Evolutionary conservation across 176 grass and related monocot species (phyloP).

Genomic region (Phragmites australis): DNA sequence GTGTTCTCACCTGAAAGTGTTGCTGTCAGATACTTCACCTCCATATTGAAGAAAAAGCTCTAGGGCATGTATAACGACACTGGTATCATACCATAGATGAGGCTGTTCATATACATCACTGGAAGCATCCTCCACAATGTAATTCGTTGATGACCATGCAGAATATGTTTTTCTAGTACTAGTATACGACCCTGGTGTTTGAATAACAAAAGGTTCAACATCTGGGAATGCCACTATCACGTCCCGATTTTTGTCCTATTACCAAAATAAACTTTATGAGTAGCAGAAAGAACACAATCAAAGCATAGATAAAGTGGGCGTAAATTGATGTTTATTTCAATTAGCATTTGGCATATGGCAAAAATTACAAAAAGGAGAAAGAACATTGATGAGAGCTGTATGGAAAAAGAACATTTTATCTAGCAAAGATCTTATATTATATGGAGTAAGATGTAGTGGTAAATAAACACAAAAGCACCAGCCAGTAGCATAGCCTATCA

Average conservation of each 20-base stretch:
- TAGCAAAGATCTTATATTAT: not conserved
- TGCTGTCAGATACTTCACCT: slow-evolving; percentile 66
- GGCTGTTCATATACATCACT: slow-evolving; percentile 72
- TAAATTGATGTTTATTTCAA: slow-evolving; percentile 8
- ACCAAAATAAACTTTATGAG: slow-evolving; percentile 27
- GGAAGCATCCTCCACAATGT: slow-evolving; percentile 29
- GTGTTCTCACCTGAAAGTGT: slow-evolving; percentile 67
- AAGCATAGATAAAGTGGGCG: not conserved
- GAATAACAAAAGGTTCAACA: slow-evolving; percentile 75
- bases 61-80: slow-evolving; percentile 57
- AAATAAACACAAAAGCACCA: not conserved
- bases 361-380: not conserved
- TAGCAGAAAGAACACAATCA: slow-evolving; percentile 5
- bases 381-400: not conserved
- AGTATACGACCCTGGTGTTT: slow-evolving; percentile 37
- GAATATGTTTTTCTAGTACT: slow-evolving; percentile 7
- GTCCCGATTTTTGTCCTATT: slow-evolving; percentile 89
- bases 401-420: not conserved
- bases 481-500: not conserved
- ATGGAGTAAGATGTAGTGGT: not conserved
- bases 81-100: slow-evolving; percentile 81
- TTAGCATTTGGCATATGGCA: not conserved
- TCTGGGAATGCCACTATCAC: slow-evolving; percentile 88
- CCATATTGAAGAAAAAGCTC: slow-evolving; percentile 74
- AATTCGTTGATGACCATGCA: slow-evolving; percentile 22